A percentile compares a stretch with the other conserved stretches of the same genome.
phyloP scores from a whole-genome alignment of 2,329 filamentous ascomycete species.

The Tolypocladium nubicola region DNA sequence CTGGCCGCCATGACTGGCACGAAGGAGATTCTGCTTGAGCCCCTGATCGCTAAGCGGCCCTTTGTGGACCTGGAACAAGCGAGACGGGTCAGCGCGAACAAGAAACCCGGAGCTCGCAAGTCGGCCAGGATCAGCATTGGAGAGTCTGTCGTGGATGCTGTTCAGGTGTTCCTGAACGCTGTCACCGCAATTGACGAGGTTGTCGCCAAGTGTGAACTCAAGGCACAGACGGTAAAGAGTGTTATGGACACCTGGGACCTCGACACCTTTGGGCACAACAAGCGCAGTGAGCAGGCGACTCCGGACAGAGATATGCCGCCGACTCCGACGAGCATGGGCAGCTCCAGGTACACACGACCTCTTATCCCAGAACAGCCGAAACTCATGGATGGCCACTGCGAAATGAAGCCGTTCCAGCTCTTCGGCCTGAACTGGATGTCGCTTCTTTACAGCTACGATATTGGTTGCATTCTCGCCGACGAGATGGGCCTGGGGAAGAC shows the following conservation, averaged over 20 bases:
- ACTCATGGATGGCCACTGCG: slow-evolving; percentile 64
- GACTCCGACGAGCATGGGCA: slow-evolving; percentile 29
- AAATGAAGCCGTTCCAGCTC: slow-evolving; percentile 87
- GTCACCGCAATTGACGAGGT: slow-evolving; percentile 78
- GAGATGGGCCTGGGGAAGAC: slow-evolving; percentile 98
- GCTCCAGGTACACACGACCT: slow-evolving; percentile 24
- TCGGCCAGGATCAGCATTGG: slow-evolving; percentile 38
- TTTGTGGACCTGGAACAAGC: slow-evolving; percentile 59
- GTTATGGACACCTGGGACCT: slow-evolving; percentile 38
- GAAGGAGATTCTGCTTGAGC: slow-evolving; percentile 56
- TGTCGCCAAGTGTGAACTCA: slow-evolving; percentile 62
- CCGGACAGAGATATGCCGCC: slow-evolving; percentile 26
- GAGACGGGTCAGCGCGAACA: slow-evolving; percentile 47
- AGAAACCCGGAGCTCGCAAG: slow-evolving; percentile 35
- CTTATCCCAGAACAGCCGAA: slow-evolving; percentile 54
- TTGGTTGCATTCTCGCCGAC: slow-evolving; percentile 88
- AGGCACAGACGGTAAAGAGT: slow-evolving; percentile 48
- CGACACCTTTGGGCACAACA: slow-evolving; percentile 33
- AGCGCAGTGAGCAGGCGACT: slow-evolving; percentile 17
- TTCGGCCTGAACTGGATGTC: slow-evolving; percentile 93
- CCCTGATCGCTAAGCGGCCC: slow-evolving; percentile 64
- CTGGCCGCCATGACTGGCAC: slow-evolving; percentile 74
- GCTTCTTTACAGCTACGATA: slow-evolving; percentile 65
- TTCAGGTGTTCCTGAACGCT: slow-evolving; percentile 64
- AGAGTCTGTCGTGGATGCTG: slow-evolving; percentile 38